phyloP scores from a whole-genome alignment of 2,329 filamentous ascomycete genomes.

The Tolypocladium album region DNA sequence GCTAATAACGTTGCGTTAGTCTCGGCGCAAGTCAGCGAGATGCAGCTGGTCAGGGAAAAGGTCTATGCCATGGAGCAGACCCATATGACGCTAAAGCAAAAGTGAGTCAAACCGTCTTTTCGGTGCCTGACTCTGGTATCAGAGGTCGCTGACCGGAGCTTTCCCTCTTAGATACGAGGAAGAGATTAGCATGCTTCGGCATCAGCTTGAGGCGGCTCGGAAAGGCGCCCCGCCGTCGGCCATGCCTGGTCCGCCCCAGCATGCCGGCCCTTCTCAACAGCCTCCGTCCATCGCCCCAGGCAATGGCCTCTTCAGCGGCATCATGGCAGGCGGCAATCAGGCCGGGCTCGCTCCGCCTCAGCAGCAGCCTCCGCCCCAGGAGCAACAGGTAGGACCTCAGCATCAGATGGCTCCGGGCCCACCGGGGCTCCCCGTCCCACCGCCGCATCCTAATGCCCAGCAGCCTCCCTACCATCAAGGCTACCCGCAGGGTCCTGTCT shows the following conservation, averaged over 20 bases:
- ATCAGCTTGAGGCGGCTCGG: constrained; percentile 73
- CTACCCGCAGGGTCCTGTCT: constrained; percentile 46
- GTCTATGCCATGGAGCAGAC: constrained; percentile 88
- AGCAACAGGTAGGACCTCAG: constrained; percentile 43
- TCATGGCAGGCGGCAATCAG: constrained; percentile 84
- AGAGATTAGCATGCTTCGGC: constrained; percentile 73
- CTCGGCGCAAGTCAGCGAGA: constrained; percentile 82
- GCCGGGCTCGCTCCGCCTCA: constrained; percentile 74
- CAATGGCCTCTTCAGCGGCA: constrained; percentile 86
- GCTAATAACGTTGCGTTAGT: constrained; percentile 41
- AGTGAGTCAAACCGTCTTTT: constrained; percentile 46
- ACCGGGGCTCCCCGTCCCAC: constrained; percentile 49
- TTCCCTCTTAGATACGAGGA: constrained; percentile 70
- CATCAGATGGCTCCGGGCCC: constrained; percentile 63
- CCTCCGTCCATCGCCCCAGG: constrained; percentile 85
- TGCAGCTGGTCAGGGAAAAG: constrained; percentile 87
- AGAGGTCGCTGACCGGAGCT: constrained; percentile 3
- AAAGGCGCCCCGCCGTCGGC: constrained; percentile 45
- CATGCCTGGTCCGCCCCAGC: constrained; percentile 60
- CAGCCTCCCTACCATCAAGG: constrained; percentile 67
- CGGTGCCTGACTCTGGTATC: background rate
- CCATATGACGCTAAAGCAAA: constrained; percentile 79
- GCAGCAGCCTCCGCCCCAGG: constrained; percentile 58
- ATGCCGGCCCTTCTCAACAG: constrained; percentile 70
- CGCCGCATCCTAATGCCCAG: constrained; percentile 49